These are phyloP conservation scores for Taxawa tesnikishii DNA, from an alignment of 2,329 filamentous ascomycete genomes.

Conservation along the genomic window DNA sequence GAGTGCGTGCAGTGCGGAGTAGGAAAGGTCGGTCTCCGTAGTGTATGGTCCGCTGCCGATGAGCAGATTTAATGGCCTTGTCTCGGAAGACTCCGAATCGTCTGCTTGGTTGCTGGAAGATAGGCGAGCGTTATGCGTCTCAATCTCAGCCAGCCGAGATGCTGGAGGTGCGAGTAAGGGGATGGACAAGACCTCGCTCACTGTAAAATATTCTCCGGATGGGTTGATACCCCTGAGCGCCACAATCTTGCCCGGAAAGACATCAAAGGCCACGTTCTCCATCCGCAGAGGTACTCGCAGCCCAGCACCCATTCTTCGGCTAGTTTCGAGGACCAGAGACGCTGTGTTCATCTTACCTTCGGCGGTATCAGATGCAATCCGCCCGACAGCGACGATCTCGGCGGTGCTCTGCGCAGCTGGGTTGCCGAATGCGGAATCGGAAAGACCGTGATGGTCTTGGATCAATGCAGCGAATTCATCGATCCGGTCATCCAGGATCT, in stretches of 20 bases:
- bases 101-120: constrained; percentile 41
- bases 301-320: constrained; percentile 70
- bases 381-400: constrained; percentile 79
- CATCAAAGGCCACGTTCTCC: constrained; percentile 58
- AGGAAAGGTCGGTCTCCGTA: constrained; percentile 82
- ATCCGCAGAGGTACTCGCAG: constrained; percentile 70
- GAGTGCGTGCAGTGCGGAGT: constrained; percentile 71
- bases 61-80: constrained; percentile 61
- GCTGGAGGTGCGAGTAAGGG: constrained; percentile 66
- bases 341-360: constrained; percentile 78
- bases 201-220: constrained; percentile 70
- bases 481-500: constrained; percentile 89
- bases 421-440: constrained; percentile 74
- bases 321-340: constrained; percentile 80
- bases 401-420: constrained; percentile 73
- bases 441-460: constrained; percentile 61
- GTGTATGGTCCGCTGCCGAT: constrained; percentile 84
- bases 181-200: constrained; percentile 61
- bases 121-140: constrained; percentile 57
- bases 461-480: constrained; percentile 73
- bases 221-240: constrained; percentile 79
- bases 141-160: constrained; percentile 52
- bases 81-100: constrained; percentile 43
- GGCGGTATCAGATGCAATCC: constrained; percentile 78
- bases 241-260: constrained; percentile 92